Evolutionary conservation across 108 stramenopile species (phyloP).

Genomic region (Nitzschia sp.): DNA sequence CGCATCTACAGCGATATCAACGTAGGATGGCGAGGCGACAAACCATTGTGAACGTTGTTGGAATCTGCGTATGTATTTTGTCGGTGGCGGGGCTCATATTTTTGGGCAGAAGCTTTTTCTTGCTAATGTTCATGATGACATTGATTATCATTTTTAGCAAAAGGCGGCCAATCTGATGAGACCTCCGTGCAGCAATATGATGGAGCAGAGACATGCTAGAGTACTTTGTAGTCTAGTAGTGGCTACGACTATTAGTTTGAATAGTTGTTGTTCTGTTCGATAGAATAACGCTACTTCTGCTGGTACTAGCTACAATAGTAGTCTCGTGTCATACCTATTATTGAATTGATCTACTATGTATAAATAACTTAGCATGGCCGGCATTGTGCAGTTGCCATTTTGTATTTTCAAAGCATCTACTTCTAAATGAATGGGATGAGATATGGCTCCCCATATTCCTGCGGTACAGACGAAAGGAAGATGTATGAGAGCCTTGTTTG

Average conservation of each 20-base stretch:
- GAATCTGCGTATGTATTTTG: neutral
- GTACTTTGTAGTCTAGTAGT: no score
- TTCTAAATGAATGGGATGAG: neutral
- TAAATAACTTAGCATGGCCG: neutral
- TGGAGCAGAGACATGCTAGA: no score
- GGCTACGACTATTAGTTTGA: no score
- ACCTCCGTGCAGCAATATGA: no score
- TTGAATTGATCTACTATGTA: no score
- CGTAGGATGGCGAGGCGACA: neutral
- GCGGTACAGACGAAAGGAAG: neutral
- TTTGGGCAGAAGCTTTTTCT: neutral
- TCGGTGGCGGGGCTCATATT: neutral
- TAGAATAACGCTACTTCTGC: no score
- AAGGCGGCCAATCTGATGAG: neutral
- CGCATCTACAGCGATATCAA: neutral
- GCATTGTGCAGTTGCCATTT: neutral
- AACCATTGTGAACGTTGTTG: neutral
- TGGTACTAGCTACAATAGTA: no score
- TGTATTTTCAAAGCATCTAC: no score
- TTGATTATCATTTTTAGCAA: constrained; percentile 1
- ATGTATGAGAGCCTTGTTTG: neutral
- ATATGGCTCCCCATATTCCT: neutral
- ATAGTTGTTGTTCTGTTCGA: no score
- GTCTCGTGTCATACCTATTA: no score
- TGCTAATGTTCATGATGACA: constrained; percentile 2